These are phyloP conservation scores for Globisporangium nagaii DNA, from an alignment of 352 stramenopile genomes.

Conservation along the genomic window DNA sequence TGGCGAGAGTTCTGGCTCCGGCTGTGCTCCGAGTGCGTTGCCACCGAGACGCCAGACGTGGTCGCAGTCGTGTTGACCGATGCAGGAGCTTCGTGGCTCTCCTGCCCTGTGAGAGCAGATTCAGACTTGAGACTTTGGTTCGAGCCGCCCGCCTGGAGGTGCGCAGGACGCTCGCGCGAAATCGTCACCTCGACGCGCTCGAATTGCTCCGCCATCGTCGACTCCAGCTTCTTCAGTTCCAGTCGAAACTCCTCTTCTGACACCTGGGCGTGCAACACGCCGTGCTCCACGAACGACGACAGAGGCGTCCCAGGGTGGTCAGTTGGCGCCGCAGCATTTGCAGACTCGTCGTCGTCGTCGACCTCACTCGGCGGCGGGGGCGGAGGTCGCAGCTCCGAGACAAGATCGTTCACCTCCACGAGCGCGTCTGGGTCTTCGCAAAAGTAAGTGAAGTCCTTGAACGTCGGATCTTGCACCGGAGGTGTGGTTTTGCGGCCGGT, in stretches of 20 bases:
- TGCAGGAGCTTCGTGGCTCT: background rate
- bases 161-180: slow-evolving; percentile 48
- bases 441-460: slow-evolving; percentile 89
- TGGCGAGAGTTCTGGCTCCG: slow-evolving; percentile 25
- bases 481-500: slow-evolving; percentile 57
- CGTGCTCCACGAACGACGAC: slow-evolving; percentile 81
- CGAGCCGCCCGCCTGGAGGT: slow-evolving; percentile 28
- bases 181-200: slow-evolving; percentile 80
- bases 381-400: slow-evolving; percentile 67
- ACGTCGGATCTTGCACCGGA: slow-evolving; percentile 82
- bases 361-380: slow-evolving; percentile 31
- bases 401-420: slow-evolving; percentile 75
- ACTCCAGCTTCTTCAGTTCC: slow-evolving; percentile 62
- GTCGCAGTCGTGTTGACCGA: slow-evolving; percentile 6
- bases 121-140: slow-evolving; percentile 22
- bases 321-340: slow-evolving; percentile 12
- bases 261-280: slow-evolving; percentile 38
- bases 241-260: slow-evolving; percentile 50
- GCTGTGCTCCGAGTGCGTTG: slow-evolving; percentile 13
- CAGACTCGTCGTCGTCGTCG: slow-evolving; percentile 20
- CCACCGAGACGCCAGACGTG: slow-evolving; percentile 15
- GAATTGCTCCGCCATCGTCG: slow-evolving; percentile 61
- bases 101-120: background rate
- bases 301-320: slow-evolving; percentile 57
- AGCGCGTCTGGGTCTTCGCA: slow-evolving; percentile 84